Evolutionary conservation across 1,284 basidiomycete genomes (phyloP), one percentile per base, ranked within the genome.

Genomic region (Cryptococcus amylolentus): DNA sequence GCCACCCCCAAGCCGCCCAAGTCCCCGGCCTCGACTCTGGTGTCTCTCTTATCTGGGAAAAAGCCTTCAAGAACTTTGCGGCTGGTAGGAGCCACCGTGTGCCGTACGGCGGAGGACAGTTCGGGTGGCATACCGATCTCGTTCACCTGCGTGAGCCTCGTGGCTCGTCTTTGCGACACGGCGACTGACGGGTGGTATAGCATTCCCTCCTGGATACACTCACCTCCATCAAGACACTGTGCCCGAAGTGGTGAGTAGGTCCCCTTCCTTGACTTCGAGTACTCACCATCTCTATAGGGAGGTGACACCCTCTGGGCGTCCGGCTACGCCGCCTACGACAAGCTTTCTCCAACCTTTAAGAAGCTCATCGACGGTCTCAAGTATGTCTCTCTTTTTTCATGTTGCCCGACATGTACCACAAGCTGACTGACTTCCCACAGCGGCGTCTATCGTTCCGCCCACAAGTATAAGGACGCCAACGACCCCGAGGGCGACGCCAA

Each of bases 121-220:
- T 85, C 49, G 83, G 87, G 63, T 87, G 88, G 78, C 83, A 86
- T 59, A 78, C 87, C 60, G 80, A 79, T 67, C 82, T 88, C 50
- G 86, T 88, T 2, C 87, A 88, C 64, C 81, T 88, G 55, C 84
- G 62, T 58, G 23, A 48, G 52, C 48, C 2, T 35, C 31, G 28
- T 14, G 16, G 16, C 16, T n/a, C n/a, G 14, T 18, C 14, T 16
- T 35, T 14, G 14, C 10, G 31, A 6, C 28, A 16, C 23, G 23
- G 42, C 23, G 13, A 3, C 6, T 18, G 9, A 13, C 38, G 44
- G 35, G 26, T 13, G 14, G 7, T 44, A 14, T 44, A 18, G 62
- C 86, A 9, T 88, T 85, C 73, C 88, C 84, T 57, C 85, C 87
- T 65, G 78, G 80, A 67, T 86, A 58, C 79, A 87, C 75, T 81